phyloP scores from a whole-genome alignment of 108 stramenopile species.

The Skeletonema tropicum region DNA sequence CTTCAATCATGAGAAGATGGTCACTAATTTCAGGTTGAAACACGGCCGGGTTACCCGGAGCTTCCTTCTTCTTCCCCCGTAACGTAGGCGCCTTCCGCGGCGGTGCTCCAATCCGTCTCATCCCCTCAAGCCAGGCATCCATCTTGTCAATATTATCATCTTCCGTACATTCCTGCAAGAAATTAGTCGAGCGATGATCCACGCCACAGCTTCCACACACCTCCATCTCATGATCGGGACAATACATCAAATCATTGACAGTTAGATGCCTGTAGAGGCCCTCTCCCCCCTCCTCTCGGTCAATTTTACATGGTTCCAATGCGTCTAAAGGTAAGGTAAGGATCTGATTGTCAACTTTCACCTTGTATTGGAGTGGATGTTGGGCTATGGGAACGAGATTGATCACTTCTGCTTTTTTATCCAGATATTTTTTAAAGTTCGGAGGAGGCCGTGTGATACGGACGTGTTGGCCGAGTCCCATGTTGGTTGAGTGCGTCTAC shows the following conservation, averaged over 20 bases:
- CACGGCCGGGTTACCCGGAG: conserved; percentile 13
- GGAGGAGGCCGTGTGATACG: conserved; percentile 6
- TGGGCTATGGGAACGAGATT: conserved; percentile 11
- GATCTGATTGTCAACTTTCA: conserved; percentile 3
- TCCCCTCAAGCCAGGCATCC: conserved; percentile 2
- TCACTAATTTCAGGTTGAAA: conserved; percentile 11
- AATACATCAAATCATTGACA: conserved; percentile 15
- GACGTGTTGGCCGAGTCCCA: conserved; percentile 3
- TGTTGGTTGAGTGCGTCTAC: not conserved
- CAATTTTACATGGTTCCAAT: conserved; percentile 12
- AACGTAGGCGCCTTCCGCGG: not conserved
- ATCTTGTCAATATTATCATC: conserved; percentile 12
- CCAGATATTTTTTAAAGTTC: not conserved
- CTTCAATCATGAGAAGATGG: conserved; percentile 7
- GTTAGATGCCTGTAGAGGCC: not conserved
- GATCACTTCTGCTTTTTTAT: conserved; percentile 19
- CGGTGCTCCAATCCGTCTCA: conserved; percentile 3
- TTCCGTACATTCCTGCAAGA: not conserved
- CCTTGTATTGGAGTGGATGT: conserved; percentile 9
- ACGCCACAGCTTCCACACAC: conserved; percentile 9
- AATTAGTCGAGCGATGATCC: conserved; percentile 7
- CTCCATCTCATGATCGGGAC: conserved; percentile 9
- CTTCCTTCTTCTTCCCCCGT: conserved; percentile 6
- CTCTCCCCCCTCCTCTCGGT: conserved; percentile 12
- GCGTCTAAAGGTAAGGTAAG: conserved; percentile 3